Evolutionary conservation across 768 basidiomycete species (phyloP).

Genomic region (Sutorius australiensis): DNA sequence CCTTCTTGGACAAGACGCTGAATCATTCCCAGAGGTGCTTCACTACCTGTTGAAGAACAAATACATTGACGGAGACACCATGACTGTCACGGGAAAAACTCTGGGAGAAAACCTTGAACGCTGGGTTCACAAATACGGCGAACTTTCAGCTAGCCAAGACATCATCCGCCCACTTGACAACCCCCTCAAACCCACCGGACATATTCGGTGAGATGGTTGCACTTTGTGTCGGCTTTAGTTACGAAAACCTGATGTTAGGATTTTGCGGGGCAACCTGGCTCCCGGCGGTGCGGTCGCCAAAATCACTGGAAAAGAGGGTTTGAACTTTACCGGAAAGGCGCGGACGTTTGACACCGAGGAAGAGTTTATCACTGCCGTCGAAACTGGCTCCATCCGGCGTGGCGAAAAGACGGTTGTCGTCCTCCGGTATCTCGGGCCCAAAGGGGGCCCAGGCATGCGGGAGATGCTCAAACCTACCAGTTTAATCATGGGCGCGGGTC

Average conservation of each 20-base stretch:
- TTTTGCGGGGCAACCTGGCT: conserved; percentile 87
- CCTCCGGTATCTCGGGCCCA: conserved; percentile 92
- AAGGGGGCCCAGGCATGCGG: conserved; percentile 98
- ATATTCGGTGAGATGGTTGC: conserved; percentile 61
- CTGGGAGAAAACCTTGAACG: conserved; percentile 90
- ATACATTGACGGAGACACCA: conserved; percentile 82
- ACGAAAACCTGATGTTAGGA: conserved; percentile 42
- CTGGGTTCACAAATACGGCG: conserved; percentile 80
- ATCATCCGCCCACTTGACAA: conserved; percentile 84
- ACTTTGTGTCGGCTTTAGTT: conserved; percentile 1
- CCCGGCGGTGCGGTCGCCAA: conserved; percentile 96
- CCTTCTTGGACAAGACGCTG: background rate
- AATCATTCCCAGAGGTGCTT: conserved; percentile 60
- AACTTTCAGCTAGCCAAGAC: conserved; percentile 70
- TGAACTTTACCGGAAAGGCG: conserved; percentile 86
- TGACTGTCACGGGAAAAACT: conserved; percentile 88
- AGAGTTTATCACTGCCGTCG: conserved; percentile 83
- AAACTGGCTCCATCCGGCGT: conserved; percentile 81
- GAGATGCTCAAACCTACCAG: conserved; percentile 99
- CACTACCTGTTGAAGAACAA: conserved; percentile 83
- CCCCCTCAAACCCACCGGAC: conserved; percentile 87
- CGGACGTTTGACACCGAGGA: conserved; percentile 90
- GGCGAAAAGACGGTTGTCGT: conserved; percentile 97
- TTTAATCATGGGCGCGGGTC: conserved; percentile 97
- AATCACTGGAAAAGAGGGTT: conserved; percentile 94